Evolutionary conservation across 2,329 filamentous ascomycete species (phyloP), one percentile per base, ranked within the genome.

Genomic region (Escovopsis sp.): DNA sequence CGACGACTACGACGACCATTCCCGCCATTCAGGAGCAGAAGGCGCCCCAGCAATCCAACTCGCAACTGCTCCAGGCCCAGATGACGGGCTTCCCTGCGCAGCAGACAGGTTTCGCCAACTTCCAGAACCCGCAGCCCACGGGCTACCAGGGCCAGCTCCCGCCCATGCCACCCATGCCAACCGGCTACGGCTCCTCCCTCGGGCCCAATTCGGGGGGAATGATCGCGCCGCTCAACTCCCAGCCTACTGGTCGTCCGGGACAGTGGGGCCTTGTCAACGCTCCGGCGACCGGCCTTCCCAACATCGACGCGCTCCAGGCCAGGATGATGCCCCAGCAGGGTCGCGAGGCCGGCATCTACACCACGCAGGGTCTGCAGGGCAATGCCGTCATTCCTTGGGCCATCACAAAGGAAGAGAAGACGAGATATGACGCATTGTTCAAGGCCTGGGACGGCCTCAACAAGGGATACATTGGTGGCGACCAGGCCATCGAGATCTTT

Each of bases 261-360:
- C 90, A 96, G 54, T 98, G 90, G 90, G 90, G 90, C n/a, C 73
- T 96, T 36, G 90, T 96, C 23, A 98, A 98, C 56, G 82, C 86
- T 2, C 90, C 90, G 2, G 72, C 87, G 4, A 80, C 76, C 28
- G 90, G 88, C 2, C 61, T 98, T 42, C 90, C 90, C 1, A 94
- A 94, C 48, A 92, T 98, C 35, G 86, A 94, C 52, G 82, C 84
- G 16, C 62, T 98, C 34, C 85, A 93, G 50, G 79, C 85, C 38
- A 82, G 86, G 42, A 90, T 98, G 76, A 96, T 98, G 88, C 90
- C 90, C 16, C 88, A 98, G 53, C 76, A 83, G 46, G 90, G 90
- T 31, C 80, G 90, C 26, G 90, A 96, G 57, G 71, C 76, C 41
- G 81, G 80, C 18, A 70, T 65, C 14, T 96, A 82, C 48, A 93